These are phyloP conservation scores for Candida sanyaensis DNA, from an alignment of 1,139 yeast genomes.

Conservation along the genomic window DNA sequence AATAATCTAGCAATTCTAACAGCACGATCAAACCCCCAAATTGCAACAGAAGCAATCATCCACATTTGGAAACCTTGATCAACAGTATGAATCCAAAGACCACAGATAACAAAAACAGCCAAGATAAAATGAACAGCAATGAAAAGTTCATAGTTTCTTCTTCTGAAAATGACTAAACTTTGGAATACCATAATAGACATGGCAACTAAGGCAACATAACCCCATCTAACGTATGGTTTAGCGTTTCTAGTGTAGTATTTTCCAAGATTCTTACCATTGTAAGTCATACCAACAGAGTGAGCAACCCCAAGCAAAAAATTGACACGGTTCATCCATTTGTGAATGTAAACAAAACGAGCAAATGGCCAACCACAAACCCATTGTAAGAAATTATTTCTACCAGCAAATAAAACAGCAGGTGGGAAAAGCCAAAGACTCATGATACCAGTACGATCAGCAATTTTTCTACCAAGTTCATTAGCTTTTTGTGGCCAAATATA, in stretches of 20 bases:
- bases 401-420: slow-evolving; percentile 55
- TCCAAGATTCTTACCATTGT: slow-evolving; percentile 37
- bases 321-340: slow-evolving; percentile 64
- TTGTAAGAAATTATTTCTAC: slow-evolving; percentile 67
- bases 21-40: slow-evolving; percentile 66
- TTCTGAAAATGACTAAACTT: slow-evolving; percentile 56
- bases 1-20: slow-evolving; percentile 51
- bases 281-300: slow-evolving; percentile 54
- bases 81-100: slow-evolving; percentile 60
- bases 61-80: slow-evolving; percentile 46
- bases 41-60: slow-evolving; percentile 54
- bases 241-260: slow-evolving; percentile 39
- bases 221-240: slow-evolving; percentile 51
- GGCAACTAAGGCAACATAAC: slow-evolving; percentile 49
- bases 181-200: slow-evolving; percentile 43
- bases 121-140: slow-evolving; percentile 57
- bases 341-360: slow-evolving; percentile 61
- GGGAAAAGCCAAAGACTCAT: slow-evolving; percentile 53
- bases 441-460: slow-evolving; percentile 64
- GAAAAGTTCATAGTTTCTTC: slow-evolving; percentile 63
- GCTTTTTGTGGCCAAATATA: slow-evolving; percentile 28
- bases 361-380: slow-evolving; percentile 68
- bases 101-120: slow-evolving; percentile 56
- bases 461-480: slow-evolving; percentile 51
- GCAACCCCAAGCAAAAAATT: slow-evolving; percentile 42